Evolutionary conservation across 2,329 filamentous ascomycete genomes (phyloP).

Genomic region (Mollisia scopiformis): DNA sequence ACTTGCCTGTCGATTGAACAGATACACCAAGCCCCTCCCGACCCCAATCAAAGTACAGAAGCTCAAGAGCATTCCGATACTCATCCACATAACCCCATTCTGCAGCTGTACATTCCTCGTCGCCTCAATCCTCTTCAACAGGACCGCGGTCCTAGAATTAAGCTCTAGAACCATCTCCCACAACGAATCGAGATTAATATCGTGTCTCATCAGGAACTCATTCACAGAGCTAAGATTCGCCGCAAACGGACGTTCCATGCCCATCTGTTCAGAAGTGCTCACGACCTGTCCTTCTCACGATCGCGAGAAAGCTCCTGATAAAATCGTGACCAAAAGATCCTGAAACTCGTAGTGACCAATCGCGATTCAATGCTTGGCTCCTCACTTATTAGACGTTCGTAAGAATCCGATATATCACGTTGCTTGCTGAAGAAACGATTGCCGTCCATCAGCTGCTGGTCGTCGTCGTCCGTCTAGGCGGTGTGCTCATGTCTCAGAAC

Average conservation of each 20-base stretch:
- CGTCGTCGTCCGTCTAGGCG: background rate
- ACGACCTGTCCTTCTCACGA: too few relatives aligned
- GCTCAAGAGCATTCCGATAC: background rate
- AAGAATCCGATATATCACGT: background rate
- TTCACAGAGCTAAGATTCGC: background rate
- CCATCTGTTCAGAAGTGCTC: too few relatives aligned
- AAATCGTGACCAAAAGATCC: too few relatives aligned
- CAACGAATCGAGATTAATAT: background rate
- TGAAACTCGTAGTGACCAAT: background rate
- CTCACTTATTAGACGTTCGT: background rate
- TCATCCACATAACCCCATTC: background rate
- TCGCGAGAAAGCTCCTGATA: too few relatives aligned
- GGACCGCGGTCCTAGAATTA: background rate
- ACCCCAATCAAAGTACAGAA: background rate
- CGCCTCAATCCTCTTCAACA: background rate
- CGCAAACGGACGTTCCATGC: background rate
- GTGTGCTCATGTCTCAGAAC: background rate
- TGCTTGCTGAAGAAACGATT: background rate
- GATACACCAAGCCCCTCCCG: background rate
- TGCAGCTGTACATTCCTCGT: background rate
- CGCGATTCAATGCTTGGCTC: too few relatives aligned
- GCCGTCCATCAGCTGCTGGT: background rate
- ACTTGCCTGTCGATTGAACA: background rate
- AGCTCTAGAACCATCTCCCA: background rate
- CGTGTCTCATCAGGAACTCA: background rate